Evolutionary conservation across 257 asterid species (phyloP).

Genomic region (Solanum virginianum): DNA sequence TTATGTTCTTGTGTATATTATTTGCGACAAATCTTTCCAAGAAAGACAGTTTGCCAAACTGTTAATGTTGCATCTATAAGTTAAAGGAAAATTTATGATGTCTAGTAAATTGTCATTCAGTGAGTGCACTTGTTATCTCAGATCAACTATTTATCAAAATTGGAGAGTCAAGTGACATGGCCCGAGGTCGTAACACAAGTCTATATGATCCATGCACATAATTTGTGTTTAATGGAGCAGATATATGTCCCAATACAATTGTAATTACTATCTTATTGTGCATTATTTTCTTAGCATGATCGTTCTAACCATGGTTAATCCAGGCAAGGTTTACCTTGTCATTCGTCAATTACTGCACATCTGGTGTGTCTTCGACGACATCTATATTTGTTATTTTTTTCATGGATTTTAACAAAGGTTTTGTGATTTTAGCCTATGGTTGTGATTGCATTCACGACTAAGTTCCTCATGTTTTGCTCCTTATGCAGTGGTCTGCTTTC

Average conservation of each 20-base stretch:
- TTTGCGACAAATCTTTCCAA: neutral
- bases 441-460: neutral
- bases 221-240: neutral
- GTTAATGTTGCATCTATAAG: neutral
- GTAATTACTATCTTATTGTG: neutral
- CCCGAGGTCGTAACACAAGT: too few species aligned
- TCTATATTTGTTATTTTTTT: neutral
- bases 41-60: neutral
- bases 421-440: neutral
- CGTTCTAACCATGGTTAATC: neutral
- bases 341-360: neutral
- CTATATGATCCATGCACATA: neutral
- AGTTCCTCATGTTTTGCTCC: neutral
- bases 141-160: neutral
- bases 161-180: neutral
- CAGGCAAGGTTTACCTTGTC: neutral
- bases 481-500: conserved; percentile 70
- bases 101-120: neutral
- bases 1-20: neutral
- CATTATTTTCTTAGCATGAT: neutral
- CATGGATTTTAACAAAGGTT: neutral
- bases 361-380: neutral
- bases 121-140: neutral
- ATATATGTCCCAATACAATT: neutral
- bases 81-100: neutral